Base-by-base conservation (phyloP, 1,284 basidiomycete genomes). In the Ustilago hordei region DNA sequence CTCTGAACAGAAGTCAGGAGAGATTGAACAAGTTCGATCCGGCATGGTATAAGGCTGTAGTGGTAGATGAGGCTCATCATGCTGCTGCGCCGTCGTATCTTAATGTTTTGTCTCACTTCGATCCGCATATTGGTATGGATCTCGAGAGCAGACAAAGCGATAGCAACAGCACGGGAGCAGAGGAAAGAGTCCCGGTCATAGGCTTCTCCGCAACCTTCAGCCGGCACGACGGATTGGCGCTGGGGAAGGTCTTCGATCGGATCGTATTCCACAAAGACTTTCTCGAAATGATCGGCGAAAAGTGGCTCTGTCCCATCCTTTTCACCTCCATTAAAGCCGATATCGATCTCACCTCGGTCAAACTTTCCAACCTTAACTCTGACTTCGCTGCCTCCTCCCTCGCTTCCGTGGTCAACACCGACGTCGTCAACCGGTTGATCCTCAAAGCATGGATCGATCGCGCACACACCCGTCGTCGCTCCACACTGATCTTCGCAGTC, bases 241-340 rank as follows among this genome's bases (percentile, higher is more conserved):
- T 99, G 8, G 91, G 93, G 3, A 92, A 92, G 1, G 92, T 96
- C 0, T 98, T 96, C 79, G 91, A 98, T 83, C 89, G 90, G 59
- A 96, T 98, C 67, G 96, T 98, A 0, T 99, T 94, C 83, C 96
- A 99, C 85, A 90, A 91, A n/a, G 93, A 95, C 78, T 94, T 97
- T 80, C 86, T 94, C 28, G 91, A 81, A 58, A 97, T 98, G 95
- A 93, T 99, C 69, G 91, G 92, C 72, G 94, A 95, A 58, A 90
- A 93, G 85, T 98, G 95, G 95, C 77, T 85, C 39, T 81, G 80
- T 36, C 84, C 84, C 0, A 75, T 85, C 23, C 84, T 83, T 23
- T 85, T 85, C 59, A 85, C 84, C 13, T 73, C 81, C 1, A 76
- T 85, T 45, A 79, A 76, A 19, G 74, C 80, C n/a, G 72, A 79